Evolutionary conservation across 805 yeast species (phyloP).

Genomic region (Teunomyces lycoperdinae): DNA sequence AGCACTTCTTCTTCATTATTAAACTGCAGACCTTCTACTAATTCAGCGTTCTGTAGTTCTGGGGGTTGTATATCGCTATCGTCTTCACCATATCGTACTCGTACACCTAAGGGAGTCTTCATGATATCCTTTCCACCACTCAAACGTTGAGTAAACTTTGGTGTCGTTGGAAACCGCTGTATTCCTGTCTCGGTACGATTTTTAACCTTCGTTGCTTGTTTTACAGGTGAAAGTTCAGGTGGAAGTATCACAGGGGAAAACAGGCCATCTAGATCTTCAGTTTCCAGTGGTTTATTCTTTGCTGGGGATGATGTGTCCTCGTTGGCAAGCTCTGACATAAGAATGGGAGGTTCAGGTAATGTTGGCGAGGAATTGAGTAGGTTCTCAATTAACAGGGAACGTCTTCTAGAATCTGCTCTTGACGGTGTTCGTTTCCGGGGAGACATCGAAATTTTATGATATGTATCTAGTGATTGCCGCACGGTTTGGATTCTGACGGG

Average conservation of each 20-base stretch:
- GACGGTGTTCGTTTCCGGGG: slow-evolving; percentile 28
- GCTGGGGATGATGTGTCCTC: slow-evolving; percentile 7
- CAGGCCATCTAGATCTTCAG: slow-evolving; percentile 1
- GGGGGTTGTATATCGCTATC: slow-evolving; percentile 33
- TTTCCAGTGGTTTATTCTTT: slow-evolving; percentile 3
- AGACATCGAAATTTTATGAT: slow-evolving; percentile 29
- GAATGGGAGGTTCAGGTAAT: slow-evolving; percentile 42
- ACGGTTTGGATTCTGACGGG: slow-evolving; percentile 24
- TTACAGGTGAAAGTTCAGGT: slow-evolving; percentile 18
- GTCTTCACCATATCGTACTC: slow-evolving; percentile 21
- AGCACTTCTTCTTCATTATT: background rate
- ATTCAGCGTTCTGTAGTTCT: slow-evolving; percentile 11
- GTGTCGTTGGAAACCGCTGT: slow-evolving; percentile 14
- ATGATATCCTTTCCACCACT: slow-evolving; percentile 18
- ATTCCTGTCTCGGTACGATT: slow-evolving; percentile 12
- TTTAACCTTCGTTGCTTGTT: background rate
- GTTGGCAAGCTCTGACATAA: slow-evolving; percentile 33
- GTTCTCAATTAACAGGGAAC: slow-evolving; percentile 35
- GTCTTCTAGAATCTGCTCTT: slow-evolving; percentile 13
- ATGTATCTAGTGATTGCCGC: slow-evolving; percentile 29
- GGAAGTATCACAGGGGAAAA: slow-evolving; percentile 21
- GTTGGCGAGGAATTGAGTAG: slow-evolving; percentile 42
- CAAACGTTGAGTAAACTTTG: slow-evolving; percentile 12
- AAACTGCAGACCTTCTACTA: background rate
- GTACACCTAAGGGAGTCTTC: slow-evolving; percentile 24